Percentiles rank a stretch among this genome's conserved stretches.
These are phyloP conservation scores for Eutypa lata DNA, from an alignment of 2,329 filamentous ascomycete species.

Conservation along the genomic window DNA sequence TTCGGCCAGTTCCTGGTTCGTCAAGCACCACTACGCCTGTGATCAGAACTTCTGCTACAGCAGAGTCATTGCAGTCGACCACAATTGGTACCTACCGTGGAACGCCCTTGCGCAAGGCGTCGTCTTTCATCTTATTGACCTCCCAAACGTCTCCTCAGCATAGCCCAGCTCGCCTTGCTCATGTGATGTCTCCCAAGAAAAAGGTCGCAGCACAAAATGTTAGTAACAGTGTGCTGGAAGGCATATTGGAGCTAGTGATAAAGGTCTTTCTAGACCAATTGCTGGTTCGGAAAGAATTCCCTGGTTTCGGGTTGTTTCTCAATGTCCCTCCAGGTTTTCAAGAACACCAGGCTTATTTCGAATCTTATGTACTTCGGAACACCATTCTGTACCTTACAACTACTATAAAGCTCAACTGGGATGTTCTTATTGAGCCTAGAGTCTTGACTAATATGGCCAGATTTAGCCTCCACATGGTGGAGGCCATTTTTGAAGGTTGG, in stretches of 20 bases:
- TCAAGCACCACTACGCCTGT: constrained; percentile 61
- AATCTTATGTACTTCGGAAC: constrained; percentile 80
- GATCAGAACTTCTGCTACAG: constrained; percentile 65
- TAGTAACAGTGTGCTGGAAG: constrained; percentile 70
- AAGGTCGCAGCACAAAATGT: constrained; percentile 48
- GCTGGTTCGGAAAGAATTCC: constrained; percentile 82
- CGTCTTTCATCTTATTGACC: constrained; percentile 87
- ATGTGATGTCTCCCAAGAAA: constrained; percentile 58
- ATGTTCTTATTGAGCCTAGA: constrained; percentile 73
- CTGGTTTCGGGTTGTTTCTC: constrained; percentile 78
- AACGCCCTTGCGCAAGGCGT: constrained; percentile 71
- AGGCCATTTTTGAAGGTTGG: constrained; percentile 94
- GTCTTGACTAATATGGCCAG: constrained; percentile 83
- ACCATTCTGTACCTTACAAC: constrained; percentile 69
- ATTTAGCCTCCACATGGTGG: constrained; percentile 76
- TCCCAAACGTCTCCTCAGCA: constrained; percentile 61
- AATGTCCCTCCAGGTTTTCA: constrained; percentile 91
- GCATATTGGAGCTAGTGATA: constrained; percentile 73
- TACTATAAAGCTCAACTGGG: constrained; percentile 67
- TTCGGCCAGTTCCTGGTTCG: constrained; percentile 66
- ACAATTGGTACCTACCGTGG: constrained; percentile 40
- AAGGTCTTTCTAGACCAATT: constrained; percentile 84
- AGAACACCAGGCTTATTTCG: constrained; percentile 93
- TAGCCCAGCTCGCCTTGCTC: constrained; percentile 60
- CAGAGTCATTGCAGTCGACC: constrained; percentile 44